phyloP scores from a whole-genome alignment of 1,284 basidiomycete species.

The Rhodotorula sp. region DNA sequence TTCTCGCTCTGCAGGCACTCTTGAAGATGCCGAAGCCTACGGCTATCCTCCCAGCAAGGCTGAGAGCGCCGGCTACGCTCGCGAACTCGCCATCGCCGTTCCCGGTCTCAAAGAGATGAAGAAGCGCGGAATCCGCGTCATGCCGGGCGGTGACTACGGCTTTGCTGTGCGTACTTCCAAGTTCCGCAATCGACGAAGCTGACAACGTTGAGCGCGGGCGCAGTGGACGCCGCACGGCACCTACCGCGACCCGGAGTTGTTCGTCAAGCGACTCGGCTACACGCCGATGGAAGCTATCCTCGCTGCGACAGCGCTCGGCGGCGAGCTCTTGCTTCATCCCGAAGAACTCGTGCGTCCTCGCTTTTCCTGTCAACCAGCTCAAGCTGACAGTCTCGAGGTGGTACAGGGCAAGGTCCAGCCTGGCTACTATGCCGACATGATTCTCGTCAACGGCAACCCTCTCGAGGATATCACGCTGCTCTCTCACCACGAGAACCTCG shows the following conservation, averaged over 20 bases:
- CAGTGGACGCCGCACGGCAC: conserved; percentile 51
- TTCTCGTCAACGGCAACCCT: conserved; percentile 49
- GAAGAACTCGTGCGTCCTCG: conserved; percentile 42
- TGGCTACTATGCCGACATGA: conserved; percentile 49
- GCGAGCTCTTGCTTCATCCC: conserved; percentile 50
- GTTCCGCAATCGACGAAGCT: too few relatives aligned
- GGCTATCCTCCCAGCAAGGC: conserved; percentile 8
- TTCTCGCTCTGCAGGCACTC: conserved; percentile 13
- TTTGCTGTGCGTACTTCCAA: conserved; percentile 40
- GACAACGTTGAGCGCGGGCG: too few relatives aligned
- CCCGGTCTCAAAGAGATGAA: conserved; percentile 50
- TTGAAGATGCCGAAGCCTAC: conserved; percentile 20
- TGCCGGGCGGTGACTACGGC: conserved; percentile 36
- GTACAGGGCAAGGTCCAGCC: conserved; percentile 48
- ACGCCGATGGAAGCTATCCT: conserved; percentile 52
- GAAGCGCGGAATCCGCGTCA: conserved; percentile 47
- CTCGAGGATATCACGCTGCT: conserved; percentile 49
- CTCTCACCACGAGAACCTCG: conserved; percentile 46
- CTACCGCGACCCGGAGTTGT: conserved; percentile 51
- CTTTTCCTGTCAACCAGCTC: too few relatives aligned
- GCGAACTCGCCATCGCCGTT: conserved; percentile 47
- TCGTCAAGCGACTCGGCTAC: conserved; percentile 49
- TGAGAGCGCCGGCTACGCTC: conserved; percentile 8
- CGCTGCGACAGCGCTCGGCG: conserved; percentile 50
- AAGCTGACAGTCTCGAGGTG: too few relatives aligned